These are phyloP conservation scores for Podospora fimiseda DNA, from an alignment of 495 filamentous ascomycete genomes.

Conservation along the genomic window DNA sequence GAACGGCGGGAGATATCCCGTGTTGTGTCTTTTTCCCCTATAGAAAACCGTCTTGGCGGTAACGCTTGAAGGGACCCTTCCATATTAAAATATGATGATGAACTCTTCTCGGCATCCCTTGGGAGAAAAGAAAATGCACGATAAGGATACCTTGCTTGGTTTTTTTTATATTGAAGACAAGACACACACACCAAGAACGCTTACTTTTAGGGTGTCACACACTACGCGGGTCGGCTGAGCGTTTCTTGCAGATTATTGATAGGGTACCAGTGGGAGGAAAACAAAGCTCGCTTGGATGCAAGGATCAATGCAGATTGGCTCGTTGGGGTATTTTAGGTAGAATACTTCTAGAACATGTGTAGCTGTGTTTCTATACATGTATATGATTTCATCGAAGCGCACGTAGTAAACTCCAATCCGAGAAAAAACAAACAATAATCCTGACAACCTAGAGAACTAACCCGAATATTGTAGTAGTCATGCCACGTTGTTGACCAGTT, in stretches of 20 bases:
- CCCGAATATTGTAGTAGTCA: not conserved
- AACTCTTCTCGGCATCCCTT: not conserved
- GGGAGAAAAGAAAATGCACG: not conserved
- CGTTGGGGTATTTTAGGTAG: too few species aligned
- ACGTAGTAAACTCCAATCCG: not conserved
- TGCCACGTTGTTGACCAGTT: too few species aligned
- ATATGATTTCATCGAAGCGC: not conserved
- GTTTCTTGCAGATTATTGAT: not conserved
- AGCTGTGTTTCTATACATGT: not conserved
- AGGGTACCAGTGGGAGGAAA: not conserved
- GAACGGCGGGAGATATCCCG: constrained; percentile 19
- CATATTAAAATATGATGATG: not conserved
- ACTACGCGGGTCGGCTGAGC: not conserved
- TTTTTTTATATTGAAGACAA: not conserved
- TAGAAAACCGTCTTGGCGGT: constrained; percentile 22
- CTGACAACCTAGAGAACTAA: not conserved
- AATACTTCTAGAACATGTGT: not conserved
- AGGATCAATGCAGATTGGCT: not conserved
- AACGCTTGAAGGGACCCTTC: constrained; percentile 8
- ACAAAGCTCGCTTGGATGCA: not conserved
- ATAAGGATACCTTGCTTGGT: too few species aligned
- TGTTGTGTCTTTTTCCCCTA: not conserved
- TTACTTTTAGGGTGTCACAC: too few species aligned
- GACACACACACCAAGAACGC: not conserved
- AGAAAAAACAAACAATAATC: not conserved